Evolutionary conservation across 139 green algal genomes (phyloP).

Genomic region (Haematococcus sp.): DNA sequence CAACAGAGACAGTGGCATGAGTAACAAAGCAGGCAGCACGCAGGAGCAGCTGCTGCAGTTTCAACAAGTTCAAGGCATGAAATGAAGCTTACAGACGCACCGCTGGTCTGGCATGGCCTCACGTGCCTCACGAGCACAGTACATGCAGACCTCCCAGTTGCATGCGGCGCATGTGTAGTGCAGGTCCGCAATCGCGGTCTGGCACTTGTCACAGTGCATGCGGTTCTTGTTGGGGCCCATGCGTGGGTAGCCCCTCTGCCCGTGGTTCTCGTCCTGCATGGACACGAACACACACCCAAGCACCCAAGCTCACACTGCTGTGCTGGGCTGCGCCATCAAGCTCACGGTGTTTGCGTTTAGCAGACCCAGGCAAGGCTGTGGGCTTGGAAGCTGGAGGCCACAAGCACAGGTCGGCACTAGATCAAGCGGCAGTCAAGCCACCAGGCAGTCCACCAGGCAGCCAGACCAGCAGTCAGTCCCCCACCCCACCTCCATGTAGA

Average conservation of each 20-base stretch:
- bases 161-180: not conserved
- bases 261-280: not conserved
- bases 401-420: not conserved
- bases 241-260: not conserved
- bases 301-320: not conserved
- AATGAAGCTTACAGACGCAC: not conserved
- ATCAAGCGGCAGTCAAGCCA: too few species aligned
- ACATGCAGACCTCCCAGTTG: too few species aligned
- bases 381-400: not conserved
- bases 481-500: too few species aligned
- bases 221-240: slow-evolving; percentile 1
- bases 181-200: not conserved
- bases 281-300: not conserved
- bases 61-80: not conserved
- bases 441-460: too few species aligned
- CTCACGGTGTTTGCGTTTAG: too few species aligned
- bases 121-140: too few species aligned
- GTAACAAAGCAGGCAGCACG: not conserved
- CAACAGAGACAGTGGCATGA: not conserved
- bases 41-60: not conserved
- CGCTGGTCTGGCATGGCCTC: too few species aligned
- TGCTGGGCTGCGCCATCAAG: too few species aligned
- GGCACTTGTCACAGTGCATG: slow-evolving; percentile 1
- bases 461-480: too few species aligned
- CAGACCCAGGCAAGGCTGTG: not conserved